A percentile compares a stretch with the other conserved stretches of the same genome.
These are phyloP conservation scores for Colletotrichum tropicale DNA, from an alignment of 2,329 filamentous ascomycete species.

Conservation along the genomic window DNA sequence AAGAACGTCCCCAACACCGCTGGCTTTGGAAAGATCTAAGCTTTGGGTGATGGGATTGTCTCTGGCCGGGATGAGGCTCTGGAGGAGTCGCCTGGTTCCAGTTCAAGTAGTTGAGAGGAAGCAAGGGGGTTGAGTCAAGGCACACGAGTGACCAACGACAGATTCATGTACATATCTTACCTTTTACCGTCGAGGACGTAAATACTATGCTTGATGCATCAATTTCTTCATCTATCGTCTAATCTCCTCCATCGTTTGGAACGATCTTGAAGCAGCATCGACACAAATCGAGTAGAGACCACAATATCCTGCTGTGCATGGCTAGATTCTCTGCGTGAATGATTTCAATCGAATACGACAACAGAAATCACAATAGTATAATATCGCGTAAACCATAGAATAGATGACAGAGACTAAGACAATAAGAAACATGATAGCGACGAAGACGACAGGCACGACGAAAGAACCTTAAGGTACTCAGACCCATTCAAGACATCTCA, in stretches of 20 bases:
- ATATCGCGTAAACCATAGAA: too few species aligned
- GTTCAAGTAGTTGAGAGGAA: background rate
- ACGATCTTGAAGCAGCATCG: too few species aligned
- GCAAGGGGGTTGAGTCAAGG: background rate
- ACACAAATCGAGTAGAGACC: fast-evolving
- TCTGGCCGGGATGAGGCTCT: background rate
- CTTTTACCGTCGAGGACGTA: background rate
- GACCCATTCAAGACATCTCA: too few species aligned
- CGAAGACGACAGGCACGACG: too few species aligned
- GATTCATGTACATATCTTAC: conserved; percentile 16
- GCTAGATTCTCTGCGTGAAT: too few species aligned
- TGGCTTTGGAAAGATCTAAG: conserved; percentile 50
- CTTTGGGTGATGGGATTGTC: background rate
- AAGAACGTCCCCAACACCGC: conserved; percentile 42
- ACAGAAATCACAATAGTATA: too few species aligned
- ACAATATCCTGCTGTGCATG: too few species aligned
- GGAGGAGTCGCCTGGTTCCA: background rate
- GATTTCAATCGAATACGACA: too few species aligned
- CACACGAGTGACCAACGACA: background rate
- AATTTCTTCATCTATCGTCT: background rate
- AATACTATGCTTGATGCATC: conserved; percentile 19
- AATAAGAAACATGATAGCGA: too few species aligned
- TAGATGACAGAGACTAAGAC: too few species aligned
- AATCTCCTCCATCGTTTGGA: fast-evolving
- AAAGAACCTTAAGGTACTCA: too few species aligned